Evolutionary conservation across 2,329 filamentous ascomycete genomes (phyloP), one percentile per base, ranked within the genome.

Genomic region (Colletotrichum lindemuthianum): DNA sequence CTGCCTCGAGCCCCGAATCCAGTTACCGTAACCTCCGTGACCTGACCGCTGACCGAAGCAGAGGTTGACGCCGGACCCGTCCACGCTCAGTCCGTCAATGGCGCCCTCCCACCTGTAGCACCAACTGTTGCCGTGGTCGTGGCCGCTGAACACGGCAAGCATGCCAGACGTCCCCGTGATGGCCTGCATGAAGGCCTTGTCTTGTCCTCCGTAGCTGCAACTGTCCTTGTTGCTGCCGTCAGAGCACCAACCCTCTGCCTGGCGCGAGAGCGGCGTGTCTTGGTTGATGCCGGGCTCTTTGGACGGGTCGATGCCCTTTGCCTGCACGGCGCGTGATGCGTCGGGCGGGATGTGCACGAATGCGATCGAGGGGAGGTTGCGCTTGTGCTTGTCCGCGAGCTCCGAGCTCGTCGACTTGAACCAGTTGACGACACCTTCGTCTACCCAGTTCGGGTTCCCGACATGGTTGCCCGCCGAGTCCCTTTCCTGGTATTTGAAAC

Each of bases 11-110:
- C 89, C 90, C 0, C 89, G 83, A 9, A 84, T 82, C 85, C 86
- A 90, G 49, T 80, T 79, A 0, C 88, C 87, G 69, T 92, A 92
- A 0, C 90, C 90, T 0, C 89, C 90, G 59, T 92, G 92, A 0
- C 90, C 90, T 0, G 87, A 84, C 68, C 90, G 89, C 68, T 90
- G 86, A 6, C 88, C 87, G 70, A 89, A 91, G 69, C 83, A 85
- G 9, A 85, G 69, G 49, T 81, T 77, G n/a, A 80, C 70, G 2
- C 81, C 81, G 60, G 79, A 82, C 1, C 81, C 83, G 0, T 73
- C 74, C 6, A 79, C 69, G 0, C 69, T 68, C 72, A 78, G 74
- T 2, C 72, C 75, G 8, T 71, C 69, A 0, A 78, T 74, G 2
- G 73, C 68, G 2, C 76, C 72, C 12, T 82, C 74, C 82, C 81